Percentiles rank a stretch among this genome's conserved stretches.
These are phyloP conservation scores for Hypericum perforatum DNA, from an alignment of 345 rosid genomes.

Conservation along the genomic window DNA sequence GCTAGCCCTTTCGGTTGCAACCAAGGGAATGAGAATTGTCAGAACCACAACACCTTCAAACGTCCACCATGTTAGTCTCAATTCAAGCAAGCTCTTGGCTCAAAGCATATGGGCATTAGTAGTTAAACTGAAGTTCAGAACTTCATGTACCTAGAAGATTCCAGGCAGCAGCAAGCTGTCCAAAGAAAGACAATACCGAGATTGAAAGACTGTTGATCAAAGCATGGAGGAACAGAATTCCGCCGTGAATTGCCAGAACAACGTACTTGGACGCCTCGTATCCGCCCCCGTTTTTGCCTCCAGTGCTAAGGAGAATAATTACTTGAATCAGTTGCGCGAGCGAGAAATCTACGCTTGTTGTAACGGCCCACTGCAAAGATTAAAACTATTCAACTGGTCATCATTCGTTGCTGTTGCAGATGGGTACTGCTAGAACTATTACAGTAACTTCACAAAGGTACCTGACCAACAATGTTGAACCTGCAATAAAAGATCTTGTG, in stretches of 20 bases:
- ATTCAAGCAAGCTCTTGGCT: neutral
- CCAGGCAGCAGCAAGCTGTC: constrained; percentile 91
- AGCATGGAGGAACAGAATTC: constrained; percentile 65
- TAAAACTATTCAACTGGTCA: neutral
- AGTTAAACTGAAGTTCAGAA: constrained; percentile 2
- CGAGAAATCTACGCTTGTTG: constrained; percentile 58
- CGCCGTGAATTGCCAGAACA: constrained; percentile 69
- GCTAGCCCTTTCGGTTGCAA: constrained; percentile 70
- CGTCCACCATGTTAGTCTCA: constrained; percentile 3
- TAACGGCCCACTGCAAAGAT: constrained; percentile 82
- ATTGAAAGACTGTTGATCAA: constrained; percentile 77
- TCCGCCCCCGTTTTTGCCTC: constrained; percentile 90
- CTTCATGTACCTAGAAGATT: constrained; percentile 57
- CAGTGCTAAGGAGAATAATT: constrained; percentile 80
- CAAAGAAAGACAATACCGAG: constrained; percentile 64
- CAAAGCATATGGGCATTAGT: neutral
- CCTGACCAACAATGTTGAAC: constrained; percentile 99
- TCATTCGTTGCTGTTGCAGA: too few relatives aligned
- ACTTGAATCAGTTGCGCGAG: constrained; percentile 62
- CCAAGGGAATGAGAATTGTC: constrained; percentile 68
- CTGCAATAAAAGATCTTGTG: constrained; percentile 33
- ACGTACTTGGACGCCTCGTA: constrained; percentile 75
- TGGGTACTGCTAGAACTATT: constrained; percentile 7
- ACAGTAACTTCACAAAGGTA: constrained; percentile 6
- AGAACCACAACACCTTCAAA: constrained; percentile 65